A percentile compares a stretch with the other conserved stretches of the same genome.
Evolutionary conservation across 257 asterid genomes (phyloP).

Genomic region (Lantana camara): DNA sequence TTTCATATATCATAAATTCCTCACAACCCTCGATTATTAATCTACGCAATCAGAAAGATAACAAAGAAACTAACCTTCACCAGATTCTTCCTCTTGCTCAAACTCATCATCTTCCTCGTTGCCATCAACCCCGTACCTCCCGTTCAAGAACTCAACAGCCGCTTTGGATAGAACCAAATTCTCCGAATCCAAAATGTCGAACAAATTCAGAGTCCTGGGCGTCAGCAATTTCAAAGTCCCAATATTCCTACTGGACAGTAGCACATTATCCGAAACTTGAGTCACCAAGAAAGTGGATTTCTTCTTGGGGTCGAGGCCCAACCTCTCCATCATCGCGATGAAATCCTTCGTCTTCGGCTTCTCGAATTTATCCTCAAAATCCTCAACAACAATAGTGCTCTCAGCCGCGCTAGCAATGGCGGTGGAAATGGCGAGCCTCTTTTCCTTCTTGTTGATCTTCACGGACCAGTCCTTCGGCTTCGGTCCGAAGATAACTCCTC

Average conservation of each 20-base stretch:
- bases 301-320: conserved; percentile 91
- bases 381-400: conserved; percentile 82
- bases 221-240: conserved; percentile 87
- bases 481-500: conserved; percentile 93
- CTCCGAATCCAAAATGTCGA: conserved; percentile 85
- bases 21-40: background rate
- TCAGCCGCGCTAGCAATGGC: conserved; percentile 77
- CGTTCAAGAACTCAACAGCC: conserved; percentile 81
- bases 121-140: conserved; percentile 67
- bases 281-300: conserved; percentile 76
- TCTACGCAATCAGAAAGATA: background rate
- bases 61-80: conserved; percentile 49
- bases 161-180: conserved; percentile 70
- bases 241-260: conserved; percentile 68
- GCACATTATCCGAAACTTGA: conserved; percentile 74
- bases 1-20: background rate
- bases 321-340: conserved; percentile 67
- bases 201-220: conserved; percentile 87
- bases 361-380: conserved; percentile 73
- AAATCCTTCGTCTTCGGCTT: conserved; percentile 89
- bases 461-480: conserved; percentile 94
- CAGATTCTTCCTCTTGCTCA: conserved; percentile 42
- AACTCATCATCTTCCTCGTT: conserved; percentile 48
- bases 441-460: conserved; percentile 87
- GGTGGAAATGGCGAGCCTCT: conserved; percentile 80